Evolutionary conservation across 2,329 filamentous ascomycete genomes (phyloP).

Genomic region (Trichoderma sp.): DNA sequence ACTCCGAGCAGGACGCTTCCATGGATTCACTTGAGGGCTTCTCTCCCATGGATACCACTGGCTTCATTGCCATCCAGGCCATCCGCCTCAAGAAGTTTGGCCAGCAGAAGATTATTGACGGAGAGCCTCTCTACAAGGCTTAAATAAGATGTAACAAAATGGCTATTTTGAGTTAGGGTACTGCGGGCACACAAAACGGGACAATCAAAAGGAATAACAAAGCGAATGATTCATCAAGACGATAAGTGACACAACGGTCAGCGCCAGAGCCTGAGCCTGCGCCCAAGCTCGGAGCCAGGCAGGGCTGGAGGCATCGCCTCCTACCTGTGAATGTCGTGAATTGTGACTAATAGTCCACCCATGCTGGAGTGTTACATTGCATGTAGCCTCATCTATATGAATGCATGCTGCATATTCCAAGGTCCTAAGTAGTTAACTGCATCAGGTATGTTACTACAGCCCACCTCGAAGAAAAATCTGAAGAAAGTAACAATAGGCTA

Average conservation of each 20-base stretch:
- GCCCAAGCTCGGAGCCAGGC: too few species aligned
- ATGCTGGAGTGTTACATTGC: too few species aligned
- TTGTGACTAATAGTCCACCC: too few species aligned
- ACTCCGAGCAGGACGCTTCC: conserved; percentile 52
- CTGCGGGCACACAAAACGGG: not conserved
- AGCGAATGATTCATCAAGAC: not conserved
- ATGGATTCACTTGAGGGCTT: conserved; percentile 57
- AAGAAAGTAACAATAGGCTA: too few species aligned
- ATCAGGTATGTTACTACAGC: too few species aligned
- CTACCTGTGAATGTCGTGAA: too few species aligned
- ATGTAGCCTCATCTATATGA: too few species aligned
- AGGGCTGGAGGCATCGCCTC: too few species aligned
- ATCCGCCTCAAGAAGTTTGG: not conserved
- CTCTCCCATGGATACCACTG: conserved; percentile 63
- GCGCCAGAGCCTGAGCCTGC: too few species aligned
- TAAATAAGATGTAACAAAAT: not conserved
- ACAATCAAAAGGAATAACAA: not conserved
- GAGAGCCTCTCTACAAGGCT: not conserved
- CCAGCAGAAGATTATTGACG: not conserved
- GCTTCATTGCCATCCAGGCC: conserved; percentile 56
- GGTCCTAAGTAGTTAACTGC: too few species aligned
- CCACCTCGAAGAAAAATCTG: too few species aligned
- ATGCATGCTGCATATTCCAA: too few species aligned
- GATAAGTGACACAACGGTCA: not conserved
- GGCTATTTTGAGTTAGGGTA: not conserved